phyloP scores from a whole-genome alignment of 768 basidiomycete species.

The Leccinum arenicola region DNA sequence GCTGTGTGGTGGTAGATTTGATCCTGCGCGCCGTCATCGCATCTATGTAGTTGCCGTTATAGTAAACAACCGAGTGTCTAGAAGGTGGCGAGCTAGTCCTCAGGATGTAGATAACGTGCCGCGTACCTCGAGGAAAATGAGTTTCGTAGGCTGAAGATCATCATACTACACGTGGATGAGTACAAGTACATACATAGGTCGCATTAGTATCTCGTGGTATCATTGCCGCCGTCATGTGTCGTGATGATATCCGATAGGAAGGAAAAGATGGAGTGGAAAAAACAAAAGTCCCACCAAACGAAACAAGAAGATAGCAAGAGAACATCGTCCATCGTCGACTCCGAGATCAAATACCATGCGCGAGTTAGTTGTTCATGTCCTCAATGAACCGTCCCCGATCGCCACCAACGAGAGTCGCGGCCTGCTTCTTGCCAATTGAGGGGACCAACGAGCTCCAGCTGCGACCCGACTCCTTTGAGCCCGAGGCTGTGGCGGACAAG shows the following conservation, averaged over 20 bases:
- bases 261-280: background rate
- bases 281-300: background rate
- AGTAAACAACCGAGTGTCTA: background rate
- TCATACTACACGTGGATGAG: background rate
- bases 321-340: background rate
- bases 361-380: background rate
- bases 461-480: constrained; percentile 35
- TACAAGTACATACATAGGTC: background rate
- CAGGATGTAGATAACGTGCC: background rate
- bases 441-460: constrained; percentile 17
- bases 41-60: background rate
- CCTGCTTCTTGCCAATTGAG: background rate
- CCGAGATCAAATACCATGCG: background rate
- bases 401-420: constrained; percentile 11
- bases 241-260: background rate
- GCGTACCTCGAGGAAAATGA: background rate
- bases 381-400: constrained; percentile 5
- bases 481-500: constrained; percentile 53
- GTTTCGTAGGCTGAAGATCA: background rate
- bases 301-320: background rate
- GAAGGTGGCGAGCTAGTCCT: background rate
- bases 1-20: too few species aligned
- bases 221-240: background rate
- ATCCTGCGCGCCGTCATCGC: too few species aligned
- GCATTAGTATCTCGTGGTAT: background rate